Percentiles rank a stretch among this genome's conserved stretches.
These are phyloP conservation scores for Macrocybe sp. DNA, from an alignment of 1,284 basidiomycete species.

Conservation along the genomic window DNA sequence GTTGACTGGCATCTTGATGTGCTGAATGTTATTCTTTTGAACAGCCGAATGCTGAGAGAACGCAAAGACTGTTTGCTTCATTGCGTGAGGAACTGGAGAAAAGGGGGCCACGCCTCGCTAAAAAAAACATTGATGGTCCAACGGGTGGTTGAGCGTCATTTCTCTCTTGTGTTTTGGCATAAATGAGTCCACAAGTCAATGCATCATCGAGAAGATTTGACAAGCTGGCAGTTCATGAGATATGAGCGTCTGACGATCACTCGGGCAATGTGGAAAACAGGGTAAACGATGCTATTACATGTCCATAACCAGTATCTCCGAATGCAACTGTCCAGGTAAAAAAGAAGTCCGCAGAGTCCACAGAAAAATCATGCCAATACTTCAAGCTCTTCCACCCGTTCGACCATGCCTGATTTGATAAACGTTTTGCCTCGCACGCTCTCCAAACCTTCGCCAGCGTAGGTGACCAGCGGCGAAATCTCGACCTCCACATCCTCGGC, in stretches of 20 bases:
- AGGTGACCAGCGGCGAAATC: conserved; percentile 84
- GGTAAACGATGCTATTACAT: conserved; percentile 13
- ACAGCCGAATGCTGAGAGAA: conserved; percentile 75
- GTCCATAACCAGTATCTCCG: conserved; percentile 1
- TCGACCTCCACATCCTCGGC: conserved; percentile 78
- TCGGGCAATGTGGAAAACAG: conserved; percentile 3
- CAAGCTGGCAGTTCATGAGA: too few relatives aligned
- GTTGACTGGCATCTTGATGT: conserved; percentile 12
- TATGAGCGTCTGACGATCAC: background rate
- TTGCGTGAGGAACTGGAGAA: conserved; percentile 77
- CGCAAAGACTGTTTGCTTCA: conserved; percentile 71
- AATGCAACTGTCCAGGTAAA: too few relatives aligned
- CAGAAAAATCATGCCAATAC: conserved; percentile 5
- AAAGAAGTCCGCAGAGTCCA: too few relatives aligned
- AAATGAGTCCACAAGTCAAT: conserved; percentile 2
- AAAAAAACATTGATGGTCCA: conserved; percentile 38
- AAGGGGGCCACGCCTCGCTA: conserved; percentile 40
- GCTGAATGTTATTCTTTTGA: conserved; percentile 28
- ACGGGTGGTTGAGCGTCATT: conserved; percentile 36
- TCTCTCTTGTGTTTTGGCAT: background rate
- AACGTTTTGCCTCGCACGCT: conserved; percentile 76
- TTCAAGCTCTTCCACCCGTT: conserved; percentile 36
- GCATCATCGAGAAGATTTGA: too few relatives aligned
- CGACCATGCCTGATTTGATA: conserved; percentile 43
- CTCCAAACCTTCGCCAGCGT: conserved; percentile 90